Percentiles rank a stretch among this genome's conserved stretches.
These are phyloP conservation scores for Xanthoparmelia taractica DNA, from an alignment of 495 filamentous ascomycete species.

Conservation along the genomic window DNA sequence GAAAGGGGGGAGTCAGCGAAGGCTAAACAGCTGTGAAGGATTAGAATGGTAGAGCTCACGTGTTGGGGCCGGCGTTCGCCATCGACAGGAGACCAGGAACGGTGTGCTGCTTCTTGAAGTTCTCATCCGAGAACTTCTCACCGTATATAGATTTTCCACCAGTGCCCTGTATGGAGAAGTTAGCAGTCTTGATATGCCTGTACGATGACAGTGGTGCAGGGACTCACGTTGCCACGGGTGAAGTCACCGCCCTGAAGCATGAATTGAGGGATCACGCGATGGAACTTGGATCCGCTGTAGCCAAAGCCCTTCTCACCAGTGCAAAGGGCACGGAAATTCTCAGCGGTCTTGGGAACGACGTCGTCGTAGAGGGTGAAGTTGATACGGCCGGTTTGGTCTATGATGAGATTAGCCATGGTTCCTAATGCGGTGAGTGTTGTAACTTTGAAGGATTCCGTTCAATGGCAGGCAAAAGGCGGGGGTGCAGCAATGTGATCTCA, in stretches of 20 bases:
- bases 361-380: slow-evolving; percentile 86
- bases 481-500: slow-evolving; percentile 39
- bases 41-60: slow-evolving; percentile 48
- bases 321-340: slow-evolving; percentile 95
- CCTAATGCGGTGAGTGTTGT: slow-evolving; percentile 21
- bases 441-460: slow-evolving; percentile 19
- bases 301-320: slow-evolving; percentile 83
- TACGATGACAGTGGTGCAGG: neutral
- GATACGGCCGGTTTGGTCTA: slow-evolving; percentile 73
- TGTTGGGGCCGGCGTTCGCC: slow-evolving; percentile 87
- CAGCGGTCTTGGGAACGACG: slow-evolving; percentile 82
- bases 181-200: neutral
- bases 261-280: slow-evolving; percentile 95
- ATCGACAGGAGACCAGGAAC: slow-evolving; percentile 87
- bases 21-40: neutral
- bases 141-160: slow-evolving; percentile 97
- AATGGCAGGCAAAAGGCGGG: slow-evolving; percentile 19
- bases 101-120: slow-evolving; percentile 78
- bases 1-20: slow-evolving; percentile 18
- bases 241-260: slow-evolving; percentile 99
- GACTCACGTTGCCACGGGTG: slow-evolving; percentile 77
- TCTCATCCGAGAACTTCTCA: slow-evolving; percentile 95
- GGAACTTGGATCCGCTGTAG: slow-evolving; percentile 87
- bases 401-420: slow-evolving; percentile 24
- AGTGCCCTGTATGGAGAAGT: slow-evolving; percentile 48